A percentile compares a stretch with the other conserved stretches of the same genome.
Conservation (phyloP, 768 basidiomycete genomes). For the Postia placenta region DNA sequence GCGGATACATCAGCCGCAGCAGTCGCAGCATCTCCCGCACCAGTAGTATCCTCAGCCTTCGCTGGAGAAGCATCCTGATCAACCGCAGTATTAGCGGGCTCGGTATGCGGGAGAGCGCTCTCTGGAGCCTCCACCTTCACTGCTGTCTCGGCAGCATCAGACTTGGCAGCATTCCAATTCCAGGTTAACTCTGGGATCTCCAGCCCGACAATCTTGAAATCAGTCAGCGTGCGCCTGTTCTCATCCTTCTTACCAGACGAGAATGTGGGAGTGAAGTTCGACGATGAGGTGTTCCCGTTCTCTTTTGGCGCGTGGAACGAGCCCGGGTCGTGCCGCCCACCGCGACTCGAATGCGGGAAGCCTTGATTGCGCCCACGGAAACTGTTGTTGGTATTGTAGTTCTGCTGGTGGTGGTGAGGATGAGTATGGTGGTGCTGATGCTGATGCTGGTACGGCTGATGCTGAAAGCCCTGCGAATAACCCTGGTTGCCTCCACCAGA, state of each 20-base stretch:
- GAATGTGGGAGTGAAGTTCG: slow-evolving; percentile 11
- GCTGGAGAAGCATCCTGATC: slow-evolving; percentile 9
- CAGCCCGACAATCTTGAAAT: slow-evolving; percentile 94
- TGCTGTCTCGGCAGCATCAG: slow-evolving; percentile 17
- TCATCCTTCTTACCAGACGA: slow-evolving; percentile 75
- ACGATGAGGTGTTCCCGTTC: slow-evolving; percentile 22
- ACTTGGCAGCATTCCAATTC: slow-evolving; percentile 72
- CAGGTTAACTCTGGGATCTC: slow-evolving; percentile 79
- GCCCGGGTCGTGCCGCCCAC: slow-evolving; percentile 33
- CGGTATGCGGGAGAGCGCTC: slow-evolving; percentile 7
- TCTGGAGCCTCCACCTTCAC: slow-evolving; percentile 21
- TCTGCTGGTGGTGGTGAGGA: slow-evolving; percentile 28
- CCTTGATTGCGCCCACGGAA: slow-evolving; percentile 62
- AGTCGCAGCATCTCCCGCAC: slow-evolving; percentile 9
- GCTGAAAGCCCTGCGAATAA: slow-evolving; percentile 26
- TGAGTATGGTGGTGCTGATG: slow-evolving; percentile 27
- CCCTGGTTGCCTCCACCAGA: slow-evolving; percentile 37
- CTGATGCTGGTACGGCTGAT: slow-evolving; percentile 29
- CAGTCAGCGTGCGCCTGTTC: slow-evolving; percentile 87
- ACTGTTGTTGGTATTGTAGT: slow-evolving; percentile 15
- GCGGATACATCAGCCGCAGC: slow-evolving; percentile 7
- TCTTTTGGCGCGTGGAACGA: slow-evolving; percentile 41
- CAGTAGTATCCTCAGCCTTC: slow-evolving; percentile 9
- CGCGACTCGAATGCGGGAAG: slow-evolving; percentile 33
- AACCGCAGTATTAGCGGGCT: slow-evolving; percentile 17